Evolutionary conservation across 768 basidiomycete species (phyloP), one percentile per base, ranked within the genome.

Genomic region (Phanerochaete sordida): DNA sequence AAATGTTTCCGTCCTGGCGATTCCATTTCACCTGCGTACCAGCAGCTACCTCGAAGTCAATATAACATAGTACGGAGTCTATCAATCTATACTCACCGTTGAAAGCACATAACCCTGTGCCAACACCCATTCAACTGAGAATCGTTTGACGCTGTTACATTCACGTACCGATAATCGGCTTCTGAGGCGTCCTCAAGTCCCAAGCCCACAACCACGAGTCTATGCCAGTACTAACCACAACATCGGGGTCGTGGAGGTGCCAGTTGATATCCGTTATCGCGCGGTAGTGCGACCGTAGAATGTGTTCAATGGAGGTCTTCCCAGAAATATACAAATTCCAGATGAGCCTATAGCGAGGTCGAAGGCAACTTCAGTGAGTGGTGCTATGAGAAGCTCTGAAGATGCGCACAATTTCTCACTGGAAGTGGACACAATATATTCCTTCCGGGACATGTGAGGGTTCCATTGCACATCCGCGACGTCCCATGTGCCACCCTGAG

Each of bases 21-120:
- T 96, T 98, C 93, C 94, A 99, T 73, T 98, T 98, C 59, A 98
- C 93, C 71, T 99, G 96, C 0, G 96, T 98, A 1, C 91, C 94
- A 16, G 84, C 87, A 19, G 87, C 93, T 93, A 62, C 45, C 37
- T 30, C 37, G 11, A 49, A 1, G 30, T 51, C 15, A 45, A 30
- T 15, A 4, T 50, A 26, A 48, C 12, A 12, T 9, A 11, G 19
- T 12, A 51, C 5, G 39, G 30, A 33, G 58, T 44, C 31, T 13
- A 33, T 35, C n/a, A n/a, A n/a, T n/a, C n/a, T n/a, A n/a, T 24
- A 51, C 65, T 75, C 69, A 80, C 80, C 76, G 53, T 85, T 83
- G 71, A 87, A 83, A 23, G 80, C 81, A 66, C 82, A 80, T 13
- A 88, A 73, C 1, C 93, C 79, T 79, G 26, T 15, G 9, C 3